A percentile compares a stretch with the other conserved stretches of the same genome.
Evolutionary conservation across 2,329 filamentous ascomycete genomes (phyloP).

Genomic region (Fusarium hainanense): DNA sequence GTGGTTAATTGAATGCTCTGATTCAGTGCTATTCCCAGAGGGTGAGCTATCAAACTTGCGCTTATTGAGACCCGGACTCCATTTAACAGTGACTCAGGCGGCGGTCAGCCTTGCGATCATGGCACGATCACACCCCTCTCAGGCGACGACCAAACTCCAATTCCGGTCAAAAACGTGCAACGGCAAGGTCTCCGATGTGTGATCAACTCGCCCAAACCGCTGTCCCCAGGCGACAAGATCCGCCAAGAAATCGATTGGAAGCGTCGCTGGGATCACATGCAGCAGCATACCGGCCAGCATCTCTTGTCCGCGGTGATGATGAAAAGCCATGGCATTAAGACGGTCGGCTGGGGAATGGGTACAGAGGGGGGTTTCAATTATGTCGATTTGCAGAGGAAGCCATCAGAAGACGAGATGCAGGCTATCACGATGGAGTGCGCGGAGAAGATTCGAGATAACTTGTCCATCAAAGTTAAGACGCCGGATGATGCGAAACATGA

Average conservation of each 20-base stretch:
- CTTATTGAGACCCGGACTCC: accelerated
- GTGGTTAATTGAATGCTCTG: slow-evolving; percentile 48
- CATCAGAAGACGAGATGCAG: slow-evolving; percentile 39
- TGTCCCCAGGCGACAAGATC: slow-evolving; percentile 35
- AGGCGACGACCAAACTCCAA: slow-evolving; percentile 7
- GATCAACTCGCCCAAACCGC: slow-evolving; percentile 31
- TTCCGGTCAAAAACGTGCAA: slow-evolving; percentile 43
- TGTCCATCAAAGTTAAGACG: slow-evolving; percentile 42
- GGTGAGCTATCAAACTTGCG: slow-evolving; percentile 1
- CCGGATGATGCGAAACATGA: slow-evolving; percentile 42
- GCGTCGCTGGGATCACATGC: slow-evolving; percentile 51
- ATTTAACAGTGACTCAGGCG: slow-evolving; percentile 33
- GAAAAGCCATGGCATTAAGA: slow-evolving; percentile 39
- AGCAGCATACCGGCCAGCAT: slow-evolving; percentile 50
- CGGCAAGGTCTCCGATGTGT: slow-evolving; percentile 46
- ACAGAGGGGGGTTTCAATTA: slow-evolving; percentile 46
- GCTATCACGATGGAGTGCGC: slow-evolving; percentile 44
- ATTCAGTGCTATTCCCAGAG: slow-evolving; percentile 49
- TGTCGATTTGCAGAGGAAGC: slow-evolving; percentile 47
- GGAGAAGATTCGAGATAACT: slow-evolving; percentile 41
- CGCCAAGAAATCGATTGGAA: slow-evolving; percentile 46
- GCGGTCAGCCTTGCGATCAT: slow-evolving; percentile 49
- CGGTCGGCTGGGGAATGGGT: slow-evolving; percentile 49
- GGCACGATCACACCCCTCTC: slow-evolving; percentile 39
- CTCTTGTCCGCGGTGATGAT: slow-evolving; percentile 49